A percentile compares a stretch with the other conserved stretches of the same genome.
Evolutionary conservation across 1,284 basidiomycete species (phyloP).

Genomic region (Marasmius sp.): DNA sequence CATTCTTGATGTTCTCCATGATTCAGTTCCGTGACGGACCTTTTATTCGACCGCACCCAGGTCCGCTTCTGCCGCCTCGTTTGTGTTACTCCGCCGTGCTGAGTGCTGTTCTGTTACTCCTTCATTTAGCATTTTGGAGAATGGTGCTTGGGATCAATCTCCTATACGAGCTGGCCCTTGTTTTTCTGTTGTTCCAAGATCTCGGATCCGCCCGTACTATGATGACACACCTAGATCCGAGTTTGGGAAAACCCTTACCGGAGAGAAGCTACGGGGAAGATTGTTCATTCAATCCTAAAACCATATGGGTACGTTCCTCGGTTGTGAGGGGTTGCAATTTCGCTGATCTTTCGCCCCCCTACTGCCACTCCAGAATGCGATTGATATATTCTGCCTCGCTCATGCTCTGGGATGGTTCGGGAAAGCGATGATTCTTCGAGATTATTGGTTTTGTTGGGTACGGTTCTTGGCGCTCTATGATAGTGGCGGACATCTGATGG

Average conservation of each 20-base stretch:
- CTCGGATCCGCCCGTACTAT: slow-evolving; percentile 72
- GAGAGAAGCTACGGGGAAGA: slow-evolving; percentile 84
- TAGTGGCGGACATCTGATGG: neutral
- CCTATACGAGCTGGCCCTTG: slow-evolving; percentile 76
- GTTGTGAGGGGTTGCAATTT: slow-evolving; percentile 9
- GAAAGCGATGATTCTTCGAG: slow-evolving; percentile 80
- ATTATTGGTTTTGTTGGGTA: slow-evolving; percentile 91
- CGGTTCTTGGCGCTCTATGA: slow-evolving; percentile 5
- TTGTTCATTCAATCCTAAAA: slow-evolving; percentile 62
- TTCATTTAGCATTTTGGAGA: slow-evolving; percentile 62
- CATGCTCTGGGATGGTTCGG: slow-evolving; percentile 86
- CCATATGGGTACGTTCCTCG: slow-evolving; percentile 60
- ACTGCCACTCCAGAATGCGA: slow-evolving; percentile 56
- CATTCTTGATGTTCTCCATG: slow-evolving; percentile 78
- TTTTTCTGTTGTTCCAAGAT: slow-evolving; percentile 84
- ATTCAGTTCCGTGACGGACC: slow-evolving; percentile 86
- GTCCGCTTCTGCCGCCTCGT: neutral
- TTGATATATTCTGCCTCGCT: slow-evolving; percentile 83
- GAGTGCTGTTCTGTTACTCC: neutral
- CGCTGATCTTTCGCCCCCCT: neutral
- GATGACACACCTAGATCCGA: slow-evolving; percentile 75
- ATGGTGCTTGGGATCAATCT: slow-evolving; percentile 75
- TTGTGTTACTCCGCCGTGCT: neutral
- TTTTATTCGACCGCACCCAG: slow-evolving; percentile 69
- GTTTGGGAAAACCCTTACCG: slow-evolving; percentile 69